A percentile compares a stretch with the other conserved stretches of the same genome.
These are phyloP conservation scores for Dendrobium chrysotoxum DNA, from an alignment of 106 monocot genomes.

Conservation along the genomic window DNA sequence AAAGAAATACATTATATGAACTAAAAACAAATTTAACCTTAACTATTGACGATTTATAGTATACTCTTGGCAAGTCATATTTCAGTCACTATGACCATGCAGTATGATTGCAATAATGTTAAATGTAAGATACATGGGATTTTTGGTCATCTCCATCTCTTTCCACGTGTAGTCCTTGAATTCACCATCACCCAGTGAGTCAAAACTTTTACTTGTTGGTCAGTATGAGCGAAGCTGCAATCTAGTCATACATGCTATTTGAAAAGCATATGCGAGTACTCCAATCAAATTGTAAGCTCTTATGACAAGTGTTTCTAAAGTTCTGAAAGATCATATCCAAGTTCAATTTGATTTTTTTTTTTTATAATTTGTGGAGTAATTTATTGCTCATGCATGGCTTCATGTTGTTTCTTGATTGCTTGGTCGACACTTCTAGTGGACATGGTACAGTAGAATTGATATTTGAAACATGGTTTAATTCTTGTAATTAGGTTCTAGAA, in stretches of 20 bases:
- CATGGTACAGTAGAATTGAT: background rate
- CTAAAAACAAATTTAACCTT: too few species aligned
- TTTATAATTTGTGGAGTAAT: background rate
- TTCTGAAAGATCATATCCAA: background rate
- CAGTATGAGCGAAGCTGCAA: too few species aligned
- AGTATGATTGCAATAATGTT: too few species aligned
- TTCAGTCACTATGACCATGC: too few species aligned
- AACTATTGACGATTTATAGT: too few species aligned
- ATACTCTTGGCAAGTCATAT: too few species aligned
- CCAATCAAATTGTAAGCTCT: background rate
- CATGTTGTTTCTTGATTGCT: background rate
- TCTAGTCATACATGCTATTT: background rate
- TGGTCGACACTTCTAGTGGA: background rate
- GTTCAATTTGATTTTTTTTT: background rate
- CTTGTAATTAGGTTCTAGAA: conserved; percentile 66
- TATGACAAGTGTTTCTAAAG: background rate
- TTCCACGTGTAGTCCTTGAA: background rate
- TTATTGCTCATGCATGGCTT: conserved; percentile 1
- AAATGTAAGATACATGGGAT: too few species aligned
- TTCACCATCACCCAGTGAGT: background rate
- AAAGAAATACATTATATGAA: too few species aligned
- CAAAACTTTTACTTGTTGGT: background rate
- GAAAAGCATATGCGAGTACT: background rate
- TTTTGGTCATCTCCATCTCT: too few species aligned
- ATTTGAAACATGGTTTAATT: background rate